phyloP scores from a whole-genome alignment of 495 filamentous ascomycete species.

The Letharia columbiana region DNA sequence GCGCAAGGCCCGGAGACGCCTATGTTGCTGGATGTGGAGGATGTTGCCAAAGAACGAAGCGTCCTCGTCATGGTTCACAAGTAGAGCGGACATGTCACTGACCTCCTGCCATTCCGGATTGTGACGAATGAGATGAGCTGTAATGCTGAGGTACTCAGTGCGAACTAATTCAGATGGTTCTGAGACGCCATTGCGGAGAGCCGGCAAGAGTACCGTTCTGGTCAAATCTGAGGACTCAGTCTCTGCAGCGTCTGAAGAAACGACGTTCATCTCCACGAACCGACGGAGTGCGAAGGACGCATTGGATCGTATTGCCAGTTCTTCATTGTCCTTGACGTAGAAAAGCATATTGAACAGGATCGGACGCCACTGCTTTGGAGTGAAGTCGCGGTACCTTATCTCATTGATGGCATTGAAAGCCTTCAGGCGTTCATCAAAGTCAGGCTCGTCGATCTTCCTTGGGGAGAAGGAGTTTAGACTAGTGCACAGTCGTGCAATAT shows the following conservation, averaged over 20 bases:
- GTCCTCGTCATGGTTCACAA: slow-evolving; percentile 72
- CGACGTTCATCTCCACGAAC: slow-evolving; percentile 56
- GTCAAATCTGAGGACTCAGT: slow-evolving; percentile 46
- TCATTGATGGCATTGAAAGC: slow-evolving; percentile 71
- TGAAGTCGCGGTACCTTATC: slow-evolving; percentile 40
- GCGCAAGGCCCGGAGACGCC: slow-evolving; percentile 75
- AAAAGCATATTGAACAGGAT: slow-evolving; percentile 83
- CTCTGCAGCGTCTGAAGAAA: slow-evolving; percentile 31
- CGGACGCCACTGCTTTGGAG: slow-evolving; percentile 78
- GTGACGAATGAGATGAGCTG: slow-evolving; percentile 66
- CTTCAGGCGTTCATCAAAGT: slow-evolving; percentile 70
- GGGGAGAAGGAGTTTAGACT: slow-evolving; percentile 69
- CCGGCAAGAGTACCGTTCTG: slow-evolving; percentile 57
- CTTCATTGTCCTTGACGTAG: slow-evolving; percentile 78
- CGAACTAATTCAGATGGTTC: slow-evolving; percentile 78
- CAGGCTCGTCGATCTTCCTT: slow-evolving; percentile 65
- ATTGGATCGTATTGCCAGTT: slow-evolving; percentile 77
- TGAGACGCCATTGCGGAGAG: slow-evolving; percentile 62
- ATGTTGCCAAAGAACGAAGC: slow-evolving; percentile 91
- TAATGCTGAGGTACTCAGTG: slow-evolving; percentile 64
- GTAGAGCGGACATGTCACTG: slow-evolving; percentile 63
- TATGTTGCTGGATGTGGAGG: slow-evolving; percentile 81
- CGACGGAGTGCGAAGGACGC: slow-evolving; percentile 70
- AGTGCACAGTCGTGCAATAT: slow-evolving; percentile 62
- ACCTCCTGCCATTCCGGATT: slow-evolving; percentile 61